phyloP scores from a whole-genome alignment of 2,329 filamentous ascomycete genomes.

The Fusarium sp. region DNA sequence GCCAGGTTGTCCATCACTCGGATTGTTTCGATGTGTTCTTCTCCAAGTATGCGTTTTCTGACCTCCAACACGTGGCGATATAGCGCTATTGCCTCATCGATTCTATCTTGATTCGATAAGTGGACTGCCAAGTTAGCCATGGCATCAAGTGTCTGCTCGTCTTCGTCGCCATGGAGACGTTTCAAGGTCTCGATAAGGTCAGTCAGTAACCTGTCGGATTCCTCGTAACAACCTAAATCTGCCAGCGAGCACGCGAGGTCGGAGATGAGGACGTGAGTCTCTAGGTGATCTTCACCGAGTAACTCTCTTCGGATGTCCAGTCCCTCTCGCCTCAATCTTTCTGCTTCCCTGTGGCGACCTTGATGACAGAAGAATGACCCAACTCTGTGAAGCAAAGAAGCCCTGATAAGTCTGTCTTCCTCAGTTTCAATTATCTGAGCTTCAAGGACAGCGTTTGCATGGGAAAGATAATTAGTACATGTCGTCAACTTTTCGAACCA shows the following conservation, averaged over 20 bases:
- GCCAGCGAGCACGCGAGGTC: neutral
- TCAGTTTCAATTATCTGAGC: slow-evolving; percentile 4
- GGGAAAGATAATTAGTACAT: slow-evolving; percentile 40
- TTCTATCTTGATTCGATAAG: neutral
- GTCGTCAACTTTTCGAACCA: neutral
- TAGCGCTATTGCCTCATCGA: slow-evolving; percentile 29
- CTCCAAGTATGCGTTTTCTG: neutral
- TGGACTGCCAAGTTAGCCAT: neutral
- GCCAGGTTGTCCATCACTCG: neutral
- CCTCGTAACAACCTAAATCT: rapidly evolving
- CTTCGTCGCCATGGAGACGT: neutral
- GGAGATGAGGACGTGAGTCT: neutral
- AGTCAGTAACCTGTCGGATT: rapidly evolving
- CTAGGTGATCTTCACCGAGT: neutral
- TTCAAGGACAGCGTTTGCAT: slow-evolving; percentile 35
- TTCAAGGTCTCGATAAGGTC: neutral
- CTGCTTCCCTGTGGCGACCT: neutral
- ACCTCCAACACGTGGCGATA: no score
- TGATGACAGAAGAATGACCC: neutral
- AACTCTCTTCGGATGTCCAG: neutral
- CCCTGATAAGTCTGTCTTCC: slow-evolving; percentile 8
- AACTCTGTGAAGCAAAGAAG: slow-evolving; percentile 18
- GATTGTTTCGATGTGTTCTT: neutral
- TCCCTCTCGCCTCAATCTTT: neutral
- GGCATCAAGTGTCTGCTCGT: neutral